A percentile compares a stretch with the other conserved stretches of the same genome.
Evolutionary conservation across 768 basidiomycete genomes (phyloP).

Genomic region (Scleroderma citrinum): DNA sequence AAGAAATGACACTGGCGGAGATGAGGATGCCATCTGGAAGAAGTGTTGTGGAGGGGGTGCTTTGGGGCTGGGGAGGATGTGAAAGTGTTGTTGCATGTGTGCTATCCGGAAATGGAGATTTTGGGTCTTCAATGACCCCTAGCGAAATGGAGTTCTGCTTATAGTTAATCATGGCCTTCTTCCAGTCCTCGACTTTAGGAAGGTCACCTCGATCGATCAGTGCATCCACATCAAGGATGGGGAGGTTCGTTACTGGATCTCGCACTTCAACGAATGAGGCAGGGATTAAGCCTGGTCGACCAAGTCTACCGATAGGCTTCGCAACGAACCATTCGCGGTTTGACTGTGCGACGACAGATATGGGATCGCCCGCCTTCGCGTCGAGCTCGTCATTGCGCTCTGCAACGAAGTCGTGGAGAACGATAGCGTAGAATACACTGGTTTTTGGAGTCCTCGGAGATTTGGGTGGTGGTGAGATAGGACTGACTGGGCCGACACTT

Average conservation of each 20-base stretch:
- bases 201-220: constrained; percentile 86
- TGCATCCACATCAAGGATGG: constrained; percentile 66
- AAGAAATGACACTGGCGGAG: constrained; percentile 88
- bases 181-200: constrained; percentile 99
- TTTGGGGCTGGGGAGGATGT: constrained; percentile 5
- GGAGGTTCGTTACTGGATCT: constrained; percentile 79
- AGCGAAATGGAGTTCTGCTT: constrained; percentile 95
- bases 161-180: constrained; percentile 89
- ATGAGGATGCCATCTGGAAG: constrained; percentile 82
- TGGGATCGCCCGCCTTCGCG: constrained; percentile 87
- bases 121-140: constrained; percentile 74
- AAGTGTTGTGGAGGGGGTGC: constrained; percentile 34
- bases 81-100: constrained; percentile 28
- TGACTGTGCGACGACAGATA: constrained; percentile 98
- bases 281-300: constrained; percentile 94
- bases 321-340: constrained; percentile 99
- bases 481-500: constrained; percentile 13
- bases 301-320: constrained; percentile 92
- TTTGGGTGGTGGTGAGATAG: constrained; percentile 16
- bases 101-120: constrained; percentile 39
- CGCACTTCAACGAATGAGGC: constrained; percentile 96
- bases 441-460: constrained; percentile 34
- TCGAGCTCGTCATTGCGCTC: constrained; percentile 96
- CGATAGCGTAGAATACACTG: constrained; percentile 87
- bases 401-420: constrained; percentile 92